Percentiles rank a stretch among this genome's conserved stretches.
Evolutionary conservation across 2,329 filamentous ascomycete genomes (phyloP).

Genomic region (Neurospora sp.): DNA sequence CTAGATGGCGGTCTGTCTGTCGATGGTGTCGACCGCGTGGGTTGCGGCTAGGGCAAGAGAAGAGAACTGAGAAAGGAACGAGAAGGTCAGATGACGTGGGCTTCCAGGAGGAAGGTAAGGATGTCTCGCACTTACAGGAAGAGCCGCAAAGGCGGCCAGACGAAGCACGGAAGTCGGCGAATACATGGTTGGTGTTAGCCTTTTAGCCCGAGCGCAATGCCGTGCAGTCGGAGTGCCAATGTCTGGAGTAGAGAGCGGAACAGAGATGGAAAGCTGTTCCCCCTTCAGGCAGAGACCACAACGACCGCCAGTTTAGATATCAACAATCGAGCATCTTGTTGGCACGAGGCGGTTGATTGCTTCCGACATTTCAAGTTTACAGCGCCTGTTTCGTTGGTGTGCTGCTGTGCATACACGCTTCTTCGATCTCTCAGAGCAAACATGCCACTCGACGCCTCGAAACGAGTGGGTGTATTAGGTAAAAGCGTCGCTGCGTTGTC

Average conservation of each 20-base stretch:
- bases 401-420: neutral
- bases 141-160: neutral
- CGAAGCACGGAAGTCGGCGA: neutral
- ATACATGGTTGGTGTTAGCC: no score
- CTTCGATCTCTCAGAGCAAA: neutral
- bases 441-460: no score
- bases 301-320: neutral
- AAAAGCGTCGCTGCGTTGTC: no score
- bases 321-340: neutral
- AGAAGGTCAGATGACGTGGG: neutral
- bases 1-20: rapidly evolving
- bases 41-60: neutral
- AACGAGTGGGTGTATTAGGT: no score
- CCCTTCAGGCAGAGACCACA: no score
- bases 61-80: neutral
- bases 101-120: neutral
- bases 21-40: neutral
- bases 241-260: no score
- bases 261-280: no score
- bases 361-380: neutral
- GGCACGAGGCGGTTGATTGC: neutral
- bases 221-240: no score
- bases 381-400: neutral
- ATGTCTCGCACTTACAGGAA: neutral
- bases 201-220: no score